A percentile compares a stretch with the other conserved stretches of the same genome.
These are phyloP conservation scores for Arthromyces matolae DNA, from an alignment of 768 basidiomycete genomes.

Conservation along the genomic window DNA sequence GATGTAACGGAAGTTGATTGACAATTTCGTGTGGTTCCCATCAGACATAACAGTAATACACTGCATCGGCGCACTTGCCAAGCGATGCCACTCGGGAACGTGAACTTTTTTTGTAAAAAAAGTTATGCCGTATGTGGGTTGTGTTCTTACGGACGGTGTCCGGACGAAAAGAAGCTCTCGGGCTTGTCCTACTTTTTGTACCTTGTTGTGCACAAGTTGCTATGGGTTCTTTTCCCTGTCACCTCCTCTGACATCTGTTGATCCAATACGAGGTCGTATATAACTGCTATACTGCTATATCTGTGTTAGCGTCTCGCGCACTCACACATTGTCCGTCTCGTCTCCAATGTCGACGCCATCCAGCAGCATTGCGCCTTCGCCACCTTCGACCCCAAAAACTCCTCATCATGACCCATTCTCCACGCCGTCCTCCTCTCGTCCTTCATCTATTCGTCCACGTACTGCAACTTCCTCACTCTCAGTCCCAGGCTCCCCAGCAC, in stretches of 20 bases:
- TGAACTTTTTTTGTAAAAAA: constrained; percentile 1
- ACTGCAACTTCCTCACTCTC: constrained; percentile 16
- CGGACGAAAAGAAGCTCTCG: constrained; percentile 8
- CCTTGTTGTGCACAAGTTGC: constrained; percentile 3
- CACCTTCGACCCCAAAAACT: constrained; percentile 16
- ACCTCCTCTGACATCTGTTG: constrained; percentile 12
- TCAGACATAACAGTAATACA: background rate
- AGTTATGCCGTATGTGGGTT: background rate
- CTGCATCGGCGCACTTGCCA: background rate
- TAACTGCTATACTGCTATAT: constrained; percentile 4
- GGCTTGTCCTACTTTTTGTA: background rate
- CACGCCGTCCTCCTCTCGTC: constrained; percentile 32
- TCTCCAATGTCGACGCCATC: constrained; percentile 4
- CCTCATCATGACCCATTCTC: constrained; percentile 30
- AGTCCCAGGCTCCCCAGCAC: constrained; percentile 11
- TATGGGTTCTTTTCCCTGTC: constrained; percentile 1
- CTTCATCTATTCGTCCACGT: constrained; percentile 27
- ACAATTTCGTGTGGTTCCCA: constrained; percentile 1
- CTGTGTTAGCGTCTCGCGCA: background rate
- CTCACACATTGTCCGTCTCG: background rate
- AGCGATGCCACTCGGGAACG: constrained; percentile 5
- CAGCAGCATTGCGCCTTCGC: constrained; percentile 18
- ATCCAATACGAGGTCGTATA: constrained; percentile 6
- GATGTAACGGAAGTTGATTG: constrained; percentile 9
- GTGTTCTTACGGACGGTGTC: background rate